Conservation (phyloP, 2,329 filamentous ascomycete species). For the Hymenoscyphus linearis region DNA sequence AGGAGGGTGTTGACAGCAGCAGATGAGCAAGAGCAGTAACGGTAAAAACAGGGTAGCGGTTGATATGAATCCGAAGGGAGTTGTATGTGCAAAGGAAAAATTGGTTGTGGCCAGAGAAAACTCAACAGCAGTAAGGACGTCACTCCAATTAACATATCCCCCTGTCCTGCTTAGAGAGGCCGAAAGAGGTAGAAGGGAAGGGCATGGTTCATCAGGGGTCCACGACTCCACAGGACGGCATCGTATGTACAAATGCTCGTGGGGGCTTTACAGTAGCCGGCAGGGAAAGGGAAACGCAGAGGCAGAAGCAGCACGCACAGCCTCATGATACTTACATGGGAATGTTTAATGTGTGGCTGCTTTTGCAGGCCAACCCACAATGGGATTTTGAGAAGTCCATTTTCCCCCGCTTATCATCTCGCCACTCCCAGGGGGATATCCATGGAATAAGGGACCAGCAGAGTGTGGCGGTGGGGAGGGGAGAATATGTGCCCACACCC, state of each 20-base stretch:
- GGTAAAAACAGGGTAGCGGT: not conserved
- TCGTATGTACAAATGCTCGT: not conserved
- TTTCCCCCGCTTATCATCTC: constrained; percentile 1
- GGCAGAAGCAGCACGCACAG: not conserved
- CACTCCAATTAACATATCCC: not conserved
- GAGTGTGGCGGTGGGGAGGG: not conserved
- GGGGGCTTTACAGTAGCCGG: not conserved
- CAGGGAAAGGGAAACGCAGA: not conserved
- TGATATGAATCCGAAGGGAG: not conserved
- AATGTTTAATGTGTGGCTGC: constrained; percentile 7
- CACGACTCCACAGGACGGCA: not conserved
- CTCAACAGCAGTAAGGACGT: not conserved
- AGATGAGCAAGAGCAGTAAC: not conserved
- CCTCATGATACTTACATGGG: constrained; percentile 5
- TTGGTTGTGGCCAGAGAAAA: not conserved
- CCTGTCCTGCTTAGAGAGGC: not conserved
- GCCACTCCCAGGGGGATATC: not conserved
- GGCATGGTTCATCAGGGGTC: not conserved
- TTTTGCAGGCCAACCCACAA: constrained; percentile 1
- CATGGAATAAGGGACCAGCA: not conserved
- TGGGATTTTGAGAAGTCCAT: constrained; percentile 12
- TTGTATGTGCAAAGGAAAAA: not conserved
- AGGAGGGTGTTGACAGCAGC: not conserved
- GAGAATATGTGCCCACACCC: not conserved
- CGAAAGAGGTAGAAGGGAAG: not conserved